Evolutionary conservation across 805 yeast genomes (phyloP), one percentile per base, ranked within the genome.

Genomic region (Spathaspora hagerdaliae): DNA sequence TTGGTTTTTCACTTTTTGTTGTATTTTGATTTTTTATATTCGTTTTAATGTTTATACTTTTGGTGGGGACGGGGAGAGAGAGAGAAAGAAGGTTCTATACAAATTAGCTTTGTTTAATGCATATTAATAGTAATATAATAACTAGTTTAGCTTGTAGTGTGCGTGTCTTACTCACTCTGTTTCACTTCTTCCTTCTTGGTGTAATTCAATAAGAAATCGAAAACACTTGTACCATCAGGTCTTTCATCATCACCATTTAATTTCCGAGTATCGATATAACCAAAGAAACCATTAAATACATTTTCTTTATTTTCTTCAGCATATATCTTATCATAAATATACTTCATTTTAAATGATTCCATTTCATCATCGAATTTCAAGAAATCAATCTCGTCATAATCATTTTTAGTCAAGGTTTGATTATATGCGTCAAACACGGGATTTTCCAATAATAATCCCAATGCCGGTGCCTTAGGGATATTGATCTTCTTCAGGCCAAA

Each of bases 381-480:
- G 58, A 91, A 94, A 32, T 81, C 81, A 45, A 94, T 74, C 13
- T 78, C 78, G 29, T 85, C 85, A 61, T 87, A 87, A 15, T 97
- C 97, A 57, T 85, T 80, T 43, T 81, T 81, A 50, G 77, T 75
- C 54, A 90, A 73, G 59, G 81, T 79, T 27, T 74, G 69, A 65
- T 94, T 94, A 64, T 85, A 88, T 11, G 87, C 83, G 41, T 87
- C 95, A 62, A 88, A 94, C 10, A 91, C 95, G 0, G 99, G 99
- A 46, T 85, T 82, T 59, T 94, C 98, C 49, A 94, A 75, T 42
- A 94, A 69, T 45, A 94, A 73, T 0, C 99, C 99, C 49, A 94
- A 73, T 27, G 98, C 96, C 4, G 99, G 99, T 0, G 98, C 99
- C 65, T 94, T 94, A 45, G 99, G 99, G 52, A 94, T 87, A 59